A percentile compares a stretch with the other conserved stretches of the same genome.
phyloP scores from a whole-genome alignment of 441 rosid species.

The Biscutella laevigata region DNA sequence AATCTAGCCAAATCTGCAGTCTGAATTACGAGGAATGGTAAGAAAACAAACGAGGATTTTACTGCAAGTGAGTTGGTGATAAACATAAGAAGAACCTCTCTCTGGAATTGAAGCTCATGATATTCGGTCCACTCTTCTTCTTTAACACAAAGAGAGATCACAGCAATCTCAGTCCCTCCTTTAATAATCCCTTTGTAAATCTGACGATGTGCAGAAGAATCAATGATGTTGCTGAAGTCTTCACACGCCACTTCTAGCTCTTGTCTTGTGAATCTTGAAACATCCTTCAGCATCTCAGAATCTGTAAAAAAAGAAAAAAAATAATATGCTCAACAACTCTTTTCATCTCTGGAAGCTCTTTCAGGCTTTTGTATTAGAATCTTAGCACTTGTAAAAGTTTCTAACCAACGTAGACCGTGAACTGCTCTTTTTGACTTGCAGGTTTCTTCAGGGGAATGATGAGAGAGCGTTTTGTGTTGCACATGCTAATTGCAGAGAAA shows the following conservation, averaged over 20 bases:
- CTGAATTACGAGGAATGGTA: conserved; percentile 37
- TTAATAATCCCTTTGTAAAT: conserved; percentile 84
- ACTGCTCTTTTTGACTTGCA: conserved; percentile 61
- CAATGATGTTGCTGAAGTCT: conserved; percentile 97
- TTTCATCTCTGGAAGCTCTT: background rate
- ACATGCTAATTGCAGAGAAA: conserved; percentile 47
- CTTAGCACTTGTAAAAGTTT: conserved; percentile 13
- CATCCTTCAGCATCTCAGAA: conserved; percentile 70
- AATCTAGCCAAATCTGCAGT: conserved; percentile 89
- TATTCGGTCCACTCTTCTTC: conserved; percentile 86
- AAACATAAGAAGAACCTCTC: conserved; percentile 49
- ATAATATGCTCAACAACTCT: background rate
- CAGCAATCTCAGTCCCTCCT: conserved; percentile 91
- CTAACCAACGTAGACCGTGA: conserved; percentile 66
- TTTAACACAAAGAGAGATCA: conserved; percentile 71
- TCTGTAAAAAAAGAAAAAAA: conserved; percentile 45
- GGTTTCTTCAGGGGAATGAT: conserved; percentile 95
- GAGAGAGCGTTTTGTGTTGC: conserved; percentile 59
- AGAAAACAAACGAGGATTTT: background rate
- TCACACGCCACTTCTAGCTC: conserved; percentile 97
- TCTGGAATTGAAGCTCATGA: conserved; percentile 80
- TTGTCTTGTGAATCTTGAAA: conserved; percentile 70
- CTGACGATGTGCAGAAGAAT: conserved; percentile 74
- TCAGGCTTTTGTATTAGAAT: conserved; percentile 2
- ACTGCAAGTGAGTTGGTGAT: background rate